Evolutionary conservation across 495 filamentous ascomycete species (phyloP).

Genomic region (Annulohypoxylon nitens): DNA sequence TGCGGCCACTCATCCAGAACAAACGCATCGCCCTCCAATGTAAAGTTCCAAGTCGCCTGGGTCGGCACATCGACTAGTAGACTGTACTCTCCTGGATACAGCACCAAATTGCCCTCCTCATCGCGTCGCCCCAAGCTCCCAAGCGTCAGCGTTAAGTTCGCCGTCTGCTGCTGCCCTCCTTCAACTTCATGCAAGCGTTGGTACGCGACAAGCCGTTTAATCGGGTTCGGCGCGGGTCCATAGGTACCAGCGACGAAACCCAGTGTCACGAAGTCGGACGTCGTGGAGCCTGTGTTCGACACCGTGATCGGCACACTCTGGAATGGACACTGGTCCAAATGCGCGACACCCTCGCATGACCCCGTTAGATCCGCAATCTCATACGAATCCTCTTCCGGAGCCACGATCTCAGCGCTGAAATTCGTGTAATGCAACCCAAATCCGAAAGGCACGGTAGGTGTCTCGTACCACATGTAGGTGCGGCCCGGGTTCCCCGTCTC

Average conservation of each 20-base stretch:
- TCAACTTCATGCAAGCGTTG: constrained; percentile 63
- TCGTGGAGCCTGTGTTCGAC: constrained; percentile 63
- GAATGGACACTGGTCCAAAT: constrained; percentile 61
- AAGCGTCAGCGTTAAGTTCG: constrained; percentile 65
- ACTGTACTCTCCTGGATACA: constrained; percentile 74
- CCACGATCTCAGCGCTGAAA: constrained; percentile 57
- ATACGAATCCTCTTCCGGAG: constrained; percentile 23
- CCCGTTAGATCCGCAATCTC: constrained; percentile 45
- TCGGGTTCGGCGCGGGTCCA: constrained; percentile 71
- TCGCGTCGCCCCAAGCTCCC: constrained; percentile 69
- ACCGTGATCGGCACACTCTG: constrained; percentile 53
- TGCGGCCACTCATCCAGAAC: constrained; percentile 63
- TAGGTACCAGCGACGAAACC: constrained; percentile 66
- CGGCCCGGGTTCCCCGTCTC: constrained; percentile 61
- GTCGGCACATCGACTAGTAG: constrained; percentile 65
- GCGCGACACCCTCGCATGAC: constrained; percentile 43
- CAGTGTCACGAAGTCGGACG: constrained; percentile 71
- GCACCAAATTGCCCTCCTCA: constrained; percentile 65
- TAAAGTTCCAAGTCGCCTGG: constrained; percentile 53
- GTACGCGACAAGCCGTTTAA: constrained; percentile 72
- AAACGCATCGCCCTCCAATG: constrained; percentile 56
- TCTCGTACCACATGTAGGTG: constrained; percentile 74
- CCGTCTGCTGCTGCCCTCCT: constrained; percentile 54
- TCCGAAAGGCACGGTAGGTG: constrained; percentile 66
- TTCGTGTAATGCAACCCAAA: constrained; percentile 72